Conservation (phyloP, 2,329 filamentous ascomycete genomes). For the Colletotrichum noveboracense region DNA sequence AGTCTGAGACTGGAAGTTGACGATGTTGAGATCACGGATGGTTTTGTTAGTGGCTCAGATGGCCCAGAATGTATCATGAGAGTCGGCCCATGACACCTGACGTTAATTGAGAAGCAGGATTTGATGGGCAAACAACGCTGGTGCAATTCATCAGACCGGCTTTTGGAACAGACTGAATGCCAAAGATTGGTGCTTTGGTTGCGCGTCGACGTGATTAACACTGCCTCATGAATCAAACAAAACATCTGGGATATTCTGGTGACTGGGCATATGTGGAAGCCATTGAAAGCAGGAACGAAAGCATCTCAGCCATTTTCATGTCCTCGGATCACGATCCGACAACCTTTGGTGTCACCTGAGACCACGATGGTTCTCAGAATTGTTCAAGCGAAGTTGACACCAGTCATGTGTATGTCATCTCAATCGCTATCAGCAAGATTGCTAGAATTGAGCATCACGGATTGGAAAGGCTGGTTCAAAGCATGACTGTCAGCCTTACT, state of each 20-base stretch:
- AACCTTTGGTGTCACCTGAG: neutral
- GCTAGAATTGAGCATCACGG: neutral
- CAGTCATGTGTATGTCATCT: neutral
- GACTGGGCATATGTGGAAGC: neutral
- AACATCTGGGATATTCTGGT: too few relatives aligned
- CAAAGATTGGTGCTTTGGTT: too few relatives aligned
- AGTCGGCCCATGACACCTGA: neutral
- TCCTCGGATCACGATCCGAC: neutral
- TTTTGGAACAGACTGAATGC: too few relatives aligned
- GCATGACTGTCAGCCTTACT: neutral
- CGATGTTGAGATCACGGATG: neutral
- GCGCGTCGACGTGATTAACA: too few relatives aligned
- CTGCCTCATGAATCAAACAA: too few relatives aligned
- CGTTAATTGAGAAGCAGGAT: too few relatives aligned
- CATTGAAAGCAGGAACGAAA: neutral
- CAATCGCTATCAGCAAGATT: neutral
- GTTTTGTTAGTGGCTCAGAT: neutral
- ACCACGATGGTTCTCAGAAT: neutral
- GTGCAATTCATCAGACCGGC: too few relatives aligned
- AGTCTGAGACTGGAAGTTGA: neutral
- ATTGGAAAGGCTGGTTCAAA: neutral
- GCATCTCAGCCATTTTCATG: rapidly evolving
- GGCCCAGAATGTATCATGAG: neutral
- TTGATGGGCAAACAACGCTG: too few relatives aligned
- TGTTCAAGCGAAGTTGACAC: neutral